phyloP scores from a whole-genome alignment of 495 filamentous ascomycete species.

The Recurvomyces mirabilis region DNA sequence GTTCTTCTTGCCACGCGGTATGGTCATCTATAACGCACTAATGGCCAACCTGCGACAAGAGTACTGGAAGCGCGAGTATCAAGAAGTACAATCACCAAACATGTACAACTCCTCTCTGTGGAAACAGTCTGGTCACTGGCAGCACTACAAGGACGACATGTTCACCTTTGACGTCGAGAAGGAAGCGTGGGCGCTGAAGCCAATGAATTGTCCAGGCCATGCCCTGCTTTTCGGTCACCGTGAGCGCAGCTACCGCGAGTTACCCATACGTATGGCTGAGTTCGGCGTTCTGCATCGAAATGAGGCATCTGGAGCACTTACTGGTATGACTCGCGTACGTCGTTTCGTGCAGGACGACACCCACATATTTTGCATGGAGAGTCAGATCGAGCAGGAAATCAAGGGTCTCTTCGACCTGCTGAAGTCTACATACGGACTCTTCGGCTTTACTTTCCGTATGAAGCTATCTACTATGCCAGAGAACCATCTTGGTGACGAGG shows the following conservation, averaged over 20 bases:
- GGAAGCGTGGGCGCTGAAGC: constrained; percentile 76
- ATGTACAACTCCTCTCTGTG: constrained; percentile 87
- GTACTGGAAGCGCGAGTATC: constrained; percentile 88
- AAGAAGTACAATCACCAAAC: constrained; percentile 91
- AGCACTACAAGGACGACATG: constrained; percentile 95
- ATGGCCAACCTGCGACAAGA: constrained; percentile 67
- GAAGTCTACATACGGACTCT: constrained; percentile 67
- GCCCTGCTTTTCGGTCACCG: constrained; percentile 66
- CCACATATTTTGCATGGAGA: constrained; percentile 81
- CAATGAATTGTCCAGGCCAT: constrained; percentile 96
- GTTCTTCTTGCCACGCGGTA: constrained; percentile 68
- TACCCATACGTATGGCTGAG: constrained; percentile 83
- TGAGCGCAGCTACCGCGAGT: constrained; percentile 73
- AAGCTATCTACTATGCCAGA: constrained; percentile 93
- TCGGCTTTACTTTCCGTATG: constrained; percentile 92
- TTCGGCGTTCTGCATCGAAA: constrained; percentile 94
- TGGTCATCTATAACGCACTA: constrained; percentile 81
- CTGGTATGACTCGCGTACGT: constrained; percentile 80
- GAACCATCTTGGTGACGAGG: constrained; percentile 74
- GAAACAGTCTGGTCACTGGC: constrained; percentile 92
- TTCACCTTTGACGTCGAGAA: constrained; percentile 88
- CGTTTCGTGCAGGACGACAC: constrained; percentile 93
- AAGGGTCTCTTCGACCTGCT: constrained; percentile 83
- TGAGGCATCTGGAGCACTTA: constrained; percentile 83
- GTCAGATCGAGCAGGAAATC: constrained; percentile 75